Evolutionary conservation across 805 yeast genomes (phyloP).

Genomic region (Cyberlindnera euphorbiiphila): DNA sequence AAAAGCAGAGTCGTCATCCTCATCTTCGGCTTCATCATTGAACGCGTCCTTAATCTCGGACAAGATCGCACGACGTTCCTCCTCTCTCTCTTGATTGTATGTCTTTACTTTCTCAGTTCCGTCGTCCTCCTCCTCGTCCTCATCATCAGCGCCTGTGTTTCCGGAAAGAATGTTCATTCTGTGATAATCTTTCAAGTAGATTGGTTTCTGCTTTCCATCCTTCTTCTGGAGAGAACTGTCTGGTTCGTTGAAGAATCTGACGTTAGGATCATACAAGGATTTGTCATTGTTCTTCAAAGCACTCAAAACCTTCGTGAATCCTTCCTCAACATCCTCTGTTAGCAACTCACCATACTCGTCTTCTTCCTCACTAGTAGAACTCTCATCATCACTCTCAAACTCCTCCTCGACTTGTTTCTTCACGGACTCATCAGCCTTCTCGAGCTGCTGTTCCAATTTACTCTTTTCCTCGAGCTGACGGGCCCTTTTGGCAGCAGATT

Average conservation of each 20-base stretch:
- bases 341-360: constrained; percentile 88
- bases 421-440: constrained; percentile 17
- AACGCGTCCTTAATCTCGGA: constrained; percentile 74
- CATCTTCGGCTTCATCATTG: constrained; percentile 40
- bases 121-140: constrained; percentile 41
- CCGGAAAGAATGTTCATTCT: constrained; percentile 77
- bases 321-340: constrained; percentile 80
- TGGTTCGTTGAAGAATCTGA: constrained; percentile 69
- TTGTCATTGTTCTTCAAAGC: constrained; percentile 70
- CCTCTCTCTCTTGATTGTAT: constrained; percentile 68
- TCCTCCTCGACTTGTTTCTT: constrained; percentile 31
- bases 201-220: constrained; percentile 54
- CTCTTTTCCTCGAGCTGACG: constrained; percentile 37
- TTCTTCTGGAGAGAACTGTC: constrained; percentile 34
- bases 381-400: constrained; percentile 37
- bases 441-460: constrained; percentile 24
- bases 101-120: constrained; percentile 56
- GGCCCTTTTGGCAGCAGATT: constrained; percentile 76
- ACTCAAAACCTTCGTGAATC: constrained; percentile 65
- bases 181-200: constrained; percentile 90
- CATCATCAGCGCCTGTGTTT: constrained; percentile 47
- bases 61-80: constrained; percentile 69
- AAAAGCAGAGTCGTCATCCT: constrained; percentile 39
- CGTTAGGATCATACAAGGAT: constrained; percentile 59
- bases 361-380: constrained; percentile 50